phyloP scores from a whole-genome alignment of 805 yeast species.

The Spathaspora gorwiae region DNA sequence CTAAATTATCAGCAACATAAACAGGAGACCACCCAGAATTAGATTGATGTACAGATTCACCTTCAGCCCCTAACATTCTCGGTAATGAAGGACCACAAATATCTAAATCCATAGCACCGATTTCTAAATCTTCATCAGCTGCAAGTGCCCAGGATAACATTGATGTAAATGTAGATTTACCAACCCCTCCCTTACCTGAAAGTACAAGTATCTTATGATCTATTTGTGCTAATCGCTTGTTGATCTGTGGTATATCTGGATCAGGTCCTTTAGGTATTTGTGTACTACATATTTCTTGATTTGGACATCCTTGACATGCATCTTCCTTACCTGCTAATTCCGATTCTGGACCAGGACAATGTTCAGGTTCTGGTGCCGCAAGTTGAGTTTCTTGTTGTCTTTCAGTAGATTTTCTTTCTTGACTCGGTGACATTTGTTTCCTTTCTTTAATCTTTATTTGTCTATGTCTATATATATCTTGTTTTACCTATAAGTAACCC shows the following conservation, averaged over 20 bases:
- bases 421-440: slow-evolving; percentile 19
- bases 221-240: slow-evolving; percentile 56
- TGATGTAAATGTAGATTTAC: slow-evolving; percentile 92
- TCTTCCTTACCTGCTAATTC: slow-evolving; percentile 91
- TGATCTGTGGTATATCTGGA: slow-evolving; percentile 80
- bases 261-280: slow-evolving; percentile 88
- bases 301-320: slow-evolving; percentile 94
- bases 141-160: slow-evolving; percentile 97
- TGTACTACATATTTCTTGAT: slow-evolving; percentile 83
- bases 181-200: slow-evolving; percentile 93
- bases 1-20: slow-evolving; percentile 89
- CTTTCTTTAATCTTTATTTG: too few species aligned
- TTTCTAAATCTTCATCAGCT: slow-evolving; percentile 69
- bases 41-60: slow-evolving; percentile 82
- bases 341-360: slow-evolving; percentile 97
- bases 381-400: slow-evolving; percentile 20
- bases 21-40: slow-evolving; percentile 96
- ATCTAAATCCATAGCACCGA: slow-evolving; percentile 96
- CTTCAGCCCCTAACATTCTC: slow-evolving; percentile 85
- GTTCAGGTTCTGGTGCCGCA: slow-evolving; percentile 84
- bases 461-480: too few species aligned
- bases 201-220: slow-evolving; percentile 77
- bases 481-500: too few species aligned
- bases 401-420: slow-evolving; percentile 2
- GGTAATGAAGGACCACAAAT: slow-evolving; percentile 98